phyloP scores from a whole-genome alignment of 768 basidiomycete species.

The Trametes coccinea region DNA sequence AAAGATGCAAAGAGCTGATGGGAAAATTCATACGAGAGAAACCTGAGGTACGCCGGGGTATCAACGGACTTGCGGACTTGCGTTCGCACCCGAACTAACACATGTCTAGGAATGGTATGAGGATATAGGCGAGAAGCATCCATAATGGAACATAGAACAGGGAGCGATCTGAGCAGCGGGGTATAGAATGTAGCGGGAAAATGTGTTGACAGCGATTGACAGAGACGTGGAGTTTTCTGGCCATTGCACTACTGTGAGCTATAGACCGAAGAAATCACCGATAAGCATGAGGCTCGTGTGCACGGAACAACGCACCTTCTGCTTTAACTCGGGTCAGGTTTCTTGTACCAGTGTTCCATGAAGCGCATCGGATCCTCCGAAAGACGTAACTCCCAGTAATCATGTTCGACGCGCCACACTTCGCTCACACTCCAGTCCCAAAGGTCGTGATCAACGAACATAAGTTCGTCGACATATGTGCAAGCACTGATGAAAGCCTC shows the following conservation, averaged over 20 bases:
- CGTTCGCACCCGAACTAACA: too few relatives aligned
- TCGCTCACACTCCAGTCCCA: not conserved
- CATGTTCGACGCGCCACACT: not conserved
- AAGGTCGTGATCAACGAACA: not conserved
- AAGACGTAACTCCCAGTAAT: not conserved
- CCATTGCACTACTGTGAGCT: too few relatives aligned
- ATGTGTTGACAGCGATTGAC: too few relatives aligned
- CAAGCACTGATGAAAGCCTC: not conserved
- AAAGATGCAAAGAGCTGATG: conserved; percentile 58
- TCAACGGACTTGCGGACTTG: too few relatives aligned
- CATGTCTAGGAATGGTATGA: conserved; percentile 53
- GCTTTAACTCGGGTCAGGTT: not conserved
- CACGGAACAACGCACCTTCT: too few relatives aligned
- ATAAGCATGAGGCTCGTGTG: too few relatives aligned
- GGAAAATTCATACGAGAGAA: conserved; percentile 52
- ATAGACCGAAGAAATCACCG: too few relatives aligned
- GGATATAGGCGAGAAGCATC: conserved; percentile 51
- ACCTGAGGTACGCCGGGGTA: conserved; percentile 45
- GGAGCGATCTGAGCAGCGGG: too few relatives aligned
- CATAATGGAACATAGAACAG: too few relatives aligned
- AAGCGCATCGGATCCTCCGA: not conserved
- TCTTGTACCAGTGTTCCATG: not conserved
- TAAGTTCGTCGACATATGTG: not conserved
- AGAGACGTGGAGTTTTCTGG: too few relatives aligned
- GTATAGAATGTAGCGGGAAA: too few relatives aligned